Base-by-base conservation (phyloP, 108 stramenopile genomes). In the Thalassiosira profunda region DNA sequence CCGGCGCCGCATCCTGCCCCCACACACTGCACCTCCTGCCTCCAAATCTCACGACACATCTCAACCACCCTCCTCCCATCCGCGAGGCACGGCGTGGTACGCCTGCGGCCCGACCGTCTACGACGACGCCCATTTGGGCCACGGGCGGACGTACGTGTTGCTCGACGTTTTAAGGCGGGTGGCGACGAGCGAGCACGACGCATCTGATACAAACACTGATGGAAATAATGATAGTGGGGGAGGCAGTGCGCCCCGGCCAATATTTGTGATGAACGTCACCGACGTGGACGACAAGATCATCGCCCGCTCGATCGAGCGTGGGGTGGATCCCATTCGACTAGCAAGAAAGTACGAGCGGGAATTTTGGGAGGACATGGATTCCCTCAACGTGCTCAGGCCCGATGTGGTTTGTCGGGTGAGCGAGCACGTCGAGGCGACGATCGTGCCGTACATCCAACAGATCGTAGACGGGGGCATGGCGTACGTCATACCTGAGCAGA, bases 261-360 rank as follows among this genome's bases (percentile, higher is more conserved):
- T 93, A 36, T 89, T 90, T 63, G 90, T 90, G 3, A 87, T 97
- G 84, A 97, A 97, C 67, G 84, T 97, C 42, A 99, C 98, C 11
- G 98, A 99, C 80, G 92, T 99, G 21, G 99, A 99, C 65, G 99
- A 99, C 75, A 99, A 99, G 79, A 99, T 98, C 51, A 89, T 96
- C 35, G 30, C 52, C 35, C 52, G 90, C 12, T 68, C 88, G 15
- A 46, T 84, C 88, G 88, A 41, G 34, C 1, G 33, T 41, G 23
- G 58, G 80, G 37, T 70, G 46, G 64, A 88, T 92, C 74, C 91
- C 23, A 5, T 92, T 18, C 40, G 82, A 63, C 44, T 92, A 35
- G 89, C 93, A 14, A 64, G 88, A 23, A 34, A 60, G 5, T 88
- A 71, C 49, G 93, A 94, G 74, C 11, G 11, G 0, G 90, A 89